These are phyloP conservation scores for Gracilariopsis chorda DNA, from an alignment of 23 red algal genomes.

Conservation along the genomic window DNA sequence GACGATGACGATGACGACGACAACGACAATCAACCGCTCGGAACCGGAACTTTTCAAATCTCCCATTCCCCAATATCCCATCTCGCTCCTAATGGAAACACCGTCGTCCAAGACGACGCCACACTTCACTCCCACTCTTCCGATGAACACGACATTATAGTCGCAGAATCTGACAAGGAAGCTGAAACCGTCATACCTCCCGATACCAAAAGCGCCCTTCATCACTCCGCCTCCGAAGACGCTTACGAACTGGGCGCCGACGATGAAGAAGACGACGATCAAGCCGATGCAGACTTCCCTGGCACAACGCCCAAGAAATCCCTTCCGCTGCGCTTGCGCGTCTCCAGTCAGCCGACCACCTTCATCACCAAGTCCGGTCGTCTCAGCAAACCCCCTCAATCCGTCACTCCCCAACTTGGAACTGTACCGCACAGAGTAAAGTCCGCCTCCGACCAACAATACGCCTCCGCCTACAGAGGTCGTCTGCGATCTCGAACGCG, in stretches of 20 bases:
- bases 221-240: neutral
- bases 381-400: conserved; percentile 29
- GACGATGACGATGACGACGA: conserved; percentile 27
- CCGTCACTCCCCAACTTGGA: conserved; percentile 4
- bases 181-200: neutral
- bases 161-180: neutral
- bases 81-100: neutral
- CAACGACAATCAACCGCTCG: conserved; percentile 7
- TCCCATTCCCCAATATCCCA: neutral
- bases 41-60: neutral
- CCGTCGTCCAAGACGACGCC: neutral
- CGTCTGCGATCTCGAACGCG: conserved; percentile 15
- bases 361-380: conserved; percentile 48
- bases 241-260: neutral
- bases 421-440: neutral
- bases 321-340: neutral
- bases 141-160: neutral
- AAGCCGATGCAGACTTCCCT: neutral
- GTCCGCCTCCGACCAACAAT: neutral
- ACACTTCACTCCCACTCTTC: neutral
- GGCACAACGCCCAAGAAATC: neutral
- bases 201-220: neutral
- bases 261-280: neutral
- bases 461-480: neutral
- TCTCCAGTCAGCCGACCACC: neutral